Evolutionary conservation across 441 rosid genomes (phyloP).

Genomic region (Gossypium gossypioides): DNA sequence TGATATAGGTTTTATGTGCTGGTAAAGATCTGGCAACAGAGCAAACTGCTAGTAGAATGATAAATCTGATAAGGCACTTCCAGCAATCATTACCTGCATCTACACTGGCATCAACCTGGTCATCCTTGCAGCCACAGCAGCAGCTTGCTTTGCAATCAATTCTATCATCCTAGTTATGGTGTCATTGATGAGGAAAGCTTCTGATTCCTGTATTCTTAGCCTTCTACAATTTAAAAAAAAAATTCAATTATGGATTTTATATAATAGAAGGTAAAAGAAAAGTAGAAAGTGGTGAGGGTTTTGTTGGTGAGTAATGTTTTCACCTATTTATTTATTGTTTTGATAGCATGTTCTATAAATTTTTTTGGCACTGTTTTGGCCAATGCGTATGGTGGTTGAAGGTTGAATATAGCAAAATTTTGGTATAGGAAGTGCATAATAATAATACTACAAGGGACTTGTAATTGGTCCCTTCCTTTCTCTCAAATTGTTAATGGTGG

Average conservation of each 20-base stretch:
- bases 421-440: constrained; percentile 8
- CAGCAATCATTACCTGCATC: constrained; percentile 46
- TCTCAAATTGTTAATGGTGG: too few species aligned
- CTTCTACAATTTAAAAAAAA: neutral
- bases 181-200: neutral
- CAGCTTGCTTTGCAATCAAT: constrained; percentile 42
- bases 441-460: too few species aligned
- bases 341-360: neutral
- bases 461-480: too few species aligned
- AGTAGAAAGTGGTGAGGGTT: neutral
- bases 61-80: constrained; percentile 39
- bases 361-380: neutral
- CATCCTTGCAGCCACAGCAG: constrained; percentile 46
- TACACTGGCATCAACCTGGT: constrained; percentile 44
- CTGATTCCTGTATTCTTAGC: neutral
- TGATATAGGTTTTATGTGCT: constrained; percentile 34
- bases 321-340: constrained; percentile 9
- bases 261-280: neutral
- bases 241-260: neutral
- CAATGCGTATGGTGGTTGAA: neutral
- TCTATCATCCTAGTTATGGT: constrained; percentile 29
- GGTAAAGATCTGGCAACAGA: constrained; percentile 37
- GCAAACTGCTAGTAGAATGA: constrained; percentile 43
- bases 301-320: neutral
- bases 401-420: constrained; percentile 7